phyloP scores from a whole-genome alignment of 371 early-diverging fungal species.

The Mortierella sp. region DNA sequence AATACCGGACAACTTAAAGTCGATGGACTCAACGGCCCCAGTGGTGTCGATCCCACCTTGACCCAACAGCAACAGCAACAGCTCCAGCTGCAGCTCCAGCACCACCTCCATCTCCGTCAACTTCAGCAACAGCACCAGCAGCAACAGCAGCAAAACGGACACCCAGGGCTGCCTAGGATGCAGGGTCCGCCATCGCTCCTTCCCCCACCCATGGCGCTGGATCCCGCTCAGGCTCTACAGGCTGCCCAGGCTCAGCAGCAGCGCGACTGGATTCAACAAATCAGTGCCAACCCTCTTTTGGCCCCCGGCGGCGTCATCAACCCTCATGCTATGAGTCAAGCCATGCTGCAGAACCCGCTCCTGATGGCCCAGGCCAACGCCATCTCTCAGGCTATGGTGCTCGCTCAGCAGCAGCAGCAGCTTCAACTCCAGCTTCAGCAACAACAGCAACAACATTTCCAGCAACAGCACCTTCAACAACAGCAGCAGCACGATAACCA shows the following conservation, averaged over 20 bases:
- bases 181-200: not conserved
- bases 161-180: constrained; percentile 2
- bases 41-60: constrained; percentile 36
- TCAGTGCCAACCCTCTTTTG: constrained; percentile 27
- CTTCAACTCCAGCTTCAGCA: constrained; percentile 31
- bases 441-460: constrained; percentile 34
- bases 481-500: constrained; percentile 23
- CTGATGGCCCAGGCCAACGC: constrained; percentile 36
- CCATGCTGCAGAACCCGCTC: constrained; percentile 33
- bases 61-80: constrained; percentile 51
- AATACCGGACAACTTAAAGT: constrained; percentile 10
- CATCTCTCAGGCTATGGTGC: constrained; percentile 45
- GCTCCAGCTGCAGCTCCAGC: constrained; percentile 53
- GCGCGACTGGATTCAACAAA: constrained; percentile 34
- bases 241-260: constrained; percentile 11
- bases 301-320: constrained; percentile 37
- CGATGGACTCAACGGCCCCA: constrained; percentile 21
- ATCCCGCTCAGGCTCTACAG: not conserved
- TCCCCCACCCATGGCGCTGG: constrained; percentile 11
- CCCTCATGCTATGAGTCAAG: constrained; percentile 41
- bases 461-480: constrained; percentile 32
- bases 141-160: constrained; percentile 43
- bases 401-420: constrained; percentile 48
- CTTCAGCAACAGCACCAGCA: constrained; percentile 52
- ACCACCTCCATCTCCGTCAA: constrained; percentile 57